Evolutionary conservation across 1,139 yeast species (phyloP).

Genomic region (Taiozyma sp.): DNA sequence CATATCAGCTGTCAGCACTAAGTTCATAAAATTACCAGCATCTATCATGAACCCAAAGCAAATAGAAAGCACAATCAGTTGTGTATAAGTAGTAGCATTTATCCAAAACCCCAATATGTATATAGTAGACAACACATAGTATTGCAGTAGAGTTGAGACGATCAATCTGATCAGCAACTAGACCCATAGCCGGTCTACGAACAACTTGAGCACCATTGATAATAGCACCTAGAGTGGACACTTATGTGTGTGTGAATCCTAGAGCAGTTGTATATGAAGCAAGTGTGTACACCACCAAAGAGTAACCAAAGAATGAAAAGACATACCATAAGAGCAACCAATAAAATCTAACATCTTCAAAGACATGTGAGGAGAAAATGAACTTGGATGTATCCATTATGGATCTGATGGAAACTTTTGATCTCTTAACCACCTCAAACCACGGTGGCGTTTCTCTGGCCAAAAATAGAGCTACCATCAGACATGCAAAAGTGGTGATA

Average conservation of each 20-base stretch:
- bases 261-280: conserved; percentile 55
- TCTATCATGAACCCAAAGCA: conserved; percentile 54
- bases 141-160: conserved; percentile 42
- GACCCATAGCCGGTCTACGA: conserved; percentile 64
- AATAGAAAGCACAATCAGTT: conserved; percentile 38
- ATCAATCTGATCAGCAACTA: conserved; percentile 49
- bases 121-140: conserved; percentile 15
- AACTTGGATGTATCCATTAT: neutral
- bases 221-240: conserved; percentile 51
- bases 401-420: conserved; percentile 8
- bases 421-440: conserved; percentile 9
- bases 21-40: conserved; percentile 54
- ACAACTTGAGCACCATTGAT: conserved; percentile 56
- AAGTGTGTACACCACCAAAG: conserved; percentile 51
- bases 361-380: conserved; percentile 5
- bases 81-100: conserved; percentile 37
- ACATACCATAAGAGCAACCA: conserved; percentile 48
- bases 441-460: conserved; percentile 27
- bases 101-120: conserved; percentile 44
- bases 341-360: conserved; percentile 4
- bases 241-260: conserved; percentile 50
- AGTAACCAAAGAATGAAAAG: conserved; percentile 48
- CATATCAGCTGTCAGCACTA: conserved; percentile 52
- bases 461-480: conserved; percentile 32
- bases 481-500: conserved; percentile 31